Evolutionary conservation across 148 eudicot genomes (phyloP).

Genomic region (Chenopodium berlandieri): DNA sequence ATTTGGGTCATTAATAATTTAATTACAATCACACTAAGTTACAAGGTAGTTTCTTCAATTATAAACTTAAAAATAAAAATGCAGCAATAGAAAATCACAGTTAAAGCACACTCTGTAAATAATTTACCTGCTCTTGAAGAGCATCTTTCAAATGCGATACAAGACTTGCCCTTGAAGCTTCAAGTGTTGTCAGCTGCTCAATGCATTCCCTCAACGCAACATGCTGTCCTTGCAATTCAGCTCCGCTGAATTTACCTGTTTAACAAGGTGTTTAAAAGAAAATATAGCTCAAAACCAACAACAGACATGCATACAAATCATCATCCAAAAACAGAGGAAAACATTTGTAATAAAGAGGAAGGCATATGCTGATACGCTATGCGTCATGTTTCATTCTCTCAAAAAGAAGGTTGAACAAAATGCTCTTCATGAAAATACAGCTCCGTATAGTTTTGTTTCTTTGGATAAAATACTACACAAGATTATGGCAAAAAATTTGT

Average conservation of each 20-base stretch:
- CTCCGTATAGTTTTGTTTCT: not conserved
- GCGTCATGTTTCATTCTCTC: not conserved
- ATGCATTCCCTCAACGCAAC: conserved; percentile 66
- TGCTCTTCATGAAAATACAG: not conserved
- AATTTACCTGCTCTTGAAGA: conserved; percentile 77
- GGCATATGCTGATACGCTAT: not conserved
- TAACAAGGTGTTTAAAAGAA: not conserved
- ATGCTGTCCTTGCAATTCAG: conserved; percentile 74
- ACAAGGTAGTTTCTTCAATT: not conserved
- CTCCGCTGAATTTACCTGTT: conserved; percentile 42
- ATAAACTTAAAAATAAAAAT: no score
- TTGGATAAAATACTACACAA: not conserved
- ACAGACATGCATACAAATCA: not conserved
- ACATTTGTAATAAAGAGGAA: not conserved
- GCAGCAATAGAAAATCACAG: not conserved
- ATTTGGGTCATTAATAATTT: not conserved
- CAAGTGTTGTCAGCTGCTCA: conserved; percentile 64
- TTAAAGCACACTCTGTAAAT: not conserved
- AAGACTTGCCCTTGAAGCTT: conserved; percentile 70
- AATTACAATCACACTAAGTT: not conserved
- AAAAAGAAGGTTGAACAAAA: not conserved
- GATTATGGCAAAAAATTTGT: not conserved
- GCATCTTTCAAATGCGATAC: conserved; percentile 67
- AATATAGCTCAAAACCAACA: not conserved
- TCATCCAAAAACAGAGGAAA: not conserved